Base-by-base conservation (phyloP, 2,329 filamentous ascomycete species). In the Ophiostoma sp. region DNA sequence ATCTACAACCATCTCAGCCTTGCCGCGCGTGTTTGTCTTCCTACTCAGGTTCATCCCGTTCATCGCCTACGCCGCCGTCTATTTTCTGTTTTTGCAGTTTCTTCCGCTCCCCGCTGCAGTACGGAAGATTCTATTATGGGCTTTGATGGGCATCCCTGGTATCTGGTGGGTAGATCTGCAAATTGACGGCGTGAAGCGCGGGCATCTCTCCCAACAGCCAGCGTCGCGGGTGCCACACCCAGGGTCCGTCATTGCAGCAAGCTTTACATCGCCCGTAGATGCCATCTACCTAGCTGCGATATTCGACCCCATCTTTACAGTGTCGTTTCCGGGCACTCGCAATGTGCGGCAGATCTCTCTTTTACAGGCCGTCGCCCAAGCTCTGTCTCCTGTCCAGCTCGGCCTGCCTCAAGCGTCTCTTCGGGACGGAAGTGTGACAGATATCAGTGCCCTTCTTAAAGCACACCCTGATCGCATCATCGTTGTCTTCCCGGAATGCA, bases 91-190 rank as follows among this genome's bases (percentile, higher is more conserved):
- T 70, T 84, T 98, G 67, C 91, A 94, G 80, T 91, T 89, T 84
- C 85, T 97, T 14, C 93, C 70, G 3, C 76, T 87, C 27, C 84
- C 84, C 14, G 78, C 81, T 44, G 77, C 83, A 69, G 75, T 88
- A 60, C 92, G 92, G 75, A 98, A 98, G 79, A 87, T 91, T 12
- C 87, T 92, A 65, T 81, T 98, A 67, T 98, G 95, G 94, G 85
- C 87, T 70, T 85, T 98, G 72, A 85, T 99, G 73, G 90, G 88
- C 49, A 90, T 96, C 69, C 92, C 93, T 0, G 94, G 95, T 41
- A 91, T 99, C 69, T 98, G 93, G 93, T 98, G 94, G 94, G 89
- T 97, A 68, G 95, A 99, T 78, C 82, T 99, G n/a, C 94, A 97
- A 78, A 92, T 99, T 72, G 95, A 99, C 77, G 94, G 94, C 69